Evolutionary conservation across 805 yeast species (phyloP).

Genomic region (Huiozyma sinensis): DNA sequence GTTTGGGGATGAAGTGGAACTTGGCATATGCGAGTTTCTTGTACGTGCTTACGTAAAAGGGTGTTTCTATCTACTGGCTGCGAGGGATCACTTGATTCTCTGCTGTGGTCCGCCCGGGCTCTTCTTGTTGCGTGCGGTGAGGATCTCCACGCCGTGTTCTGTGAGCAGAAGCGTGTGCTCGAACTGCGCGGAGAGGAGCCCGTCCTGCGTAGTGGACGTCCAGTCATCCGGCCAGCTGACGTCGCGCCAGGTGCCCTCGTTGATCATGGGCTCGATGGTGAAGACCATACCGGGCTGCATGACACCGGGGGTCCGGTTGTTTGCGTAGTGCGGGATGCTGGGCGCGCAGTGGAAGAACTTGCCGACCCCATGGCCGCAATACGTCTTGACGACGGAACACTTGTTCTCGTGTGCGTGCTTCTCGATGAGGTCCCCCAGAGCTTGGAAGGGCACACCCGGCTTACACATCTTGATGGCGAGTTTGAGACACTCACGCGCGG

Average conservation of each 20-base stretch:
- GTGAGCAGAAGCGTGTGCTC: conserved; percentile 91
- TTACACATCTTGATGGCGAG: conserved; percentile 75
- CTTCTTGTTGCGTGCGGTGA: conserved; percentile 66
- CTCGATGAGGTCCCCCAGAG: conserved; percentile 80
- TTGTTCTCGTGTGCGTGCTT: conserved; percentile 67
- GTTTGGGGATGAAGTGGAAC: too few species aligned
- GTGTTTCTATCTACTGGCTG: too few species aligned
- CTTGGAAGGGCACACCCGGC: conserved; percentile 85
- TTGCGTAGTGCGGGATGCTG: conserved; percentile 86
- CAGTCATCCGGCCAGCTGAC: conserved; percentile 94
- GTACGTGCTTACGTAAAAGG: too few species aligned
- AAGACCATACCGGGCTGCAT: conserved; percentile 94
- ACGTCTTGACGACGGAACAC: conserved; percentile 81
- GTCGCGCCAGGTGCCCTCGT: conserved; percentile 73
- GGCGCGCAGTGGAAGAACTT: conserved; percentile 85
- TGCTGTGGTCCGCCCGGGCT: conserved; percentile 85
- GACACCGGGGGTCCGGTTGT: conserved; percentile 84
- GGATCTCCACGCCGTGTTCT: conserved; percentile 83
- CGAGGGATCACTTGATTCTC: conserved; percentile 32
- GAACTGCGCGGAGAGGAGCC: conserved; percentile 84
- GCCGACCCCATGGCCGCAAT: conserved; percentile 91
- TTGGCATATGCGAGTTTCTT: too few species aligned
- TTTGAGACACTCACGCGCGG: conserved; percentile 80
- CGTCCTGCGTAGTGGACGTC: conserved; percentile 90
- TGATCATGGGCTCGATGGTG: conserved; percentile 96